Base-by-base conservation (phyloP, 2,329 filamentous ascomycete species). In the Talaromyces sp. region DNA sequence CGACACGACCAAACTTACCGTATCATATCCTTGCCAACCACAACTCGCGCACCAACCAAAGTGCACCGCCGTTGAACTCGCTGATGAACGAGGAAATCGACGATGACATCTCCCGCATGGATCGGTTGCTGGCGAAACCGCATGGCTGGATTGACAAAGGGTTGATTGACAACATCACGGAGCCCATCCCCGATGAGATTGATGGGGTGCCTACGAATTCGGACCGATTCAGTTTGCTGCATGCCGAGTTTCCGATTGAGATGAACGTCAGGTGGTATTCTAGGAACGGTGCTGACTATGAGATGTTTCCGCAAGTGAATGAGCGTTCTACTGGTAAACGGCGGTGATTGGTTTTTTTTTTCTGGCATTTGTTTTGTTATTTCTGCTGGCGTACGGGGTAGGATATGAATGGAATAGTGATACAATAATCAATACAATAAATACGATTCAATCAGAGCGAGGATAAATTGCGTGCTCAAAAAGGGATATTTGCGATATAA, bases 61-160 rank as follows among this genome's bases (percentile, higher is more conserved):
- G 72, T 41, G 75, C 75, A 11, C 76, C 76, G 0, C 71, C 75
- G 1, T 68, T 75, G 5, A 74, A 74, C 25, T 66, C 75, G 1
- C 65, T 79, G 13, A 73, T 78, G 68, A 75, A 73, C 28, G 75
- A 78, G 51, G 77, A 79, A 60, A 70, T 78, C 3, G 77, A 78
- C 56, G 77, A 78, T 46, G 77, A 79, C 60, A 66, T 73, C 53
- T 65, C 71, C 2, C 73, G 75, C 51, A 70, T 79, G 59, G 71
- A 73, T 36, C 70, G 73, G 35, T 63, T 77, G 43, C 67, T 70
- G 35, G 61, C 48, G 50, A 77, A 75, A 58, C 70, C 74, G 1
- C 60, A 63, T 4, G 70, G 73, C 9, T 76, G 74, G 67, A 68
- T 78, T n/a, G 77, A 79, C 61, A 65, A 64, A 39, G 69, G 66